Percentiles rank a stretch among this genome's conserved stretches.
Evolutionary conservation across 1,284 basidiomycete species (phyloP).

Genomic region (Naganishia albida): DNA sequence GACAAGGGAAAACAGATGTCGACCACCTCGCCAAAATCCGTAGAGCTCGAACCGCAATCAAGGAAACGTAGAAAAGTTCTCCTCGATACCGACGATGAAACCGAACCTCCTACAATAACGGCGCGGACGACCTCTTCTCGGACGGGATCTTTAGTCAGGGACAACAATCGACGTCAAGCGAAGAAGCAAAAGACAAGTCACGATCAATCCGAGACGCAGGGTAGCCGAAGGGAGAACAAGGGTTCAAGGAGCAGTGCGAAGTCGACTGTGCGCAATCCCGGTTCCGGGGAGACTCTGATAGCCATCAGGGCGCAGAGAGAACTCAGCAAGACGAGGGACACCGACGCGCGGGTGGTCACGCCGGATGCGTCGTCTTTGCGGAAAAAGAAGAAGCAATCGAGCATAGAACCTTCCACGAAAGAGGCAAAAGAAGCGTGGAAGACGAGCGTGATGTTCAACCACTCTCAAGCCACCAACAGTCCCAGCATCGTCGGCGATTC

Average conservation of each 20-base stretch:
- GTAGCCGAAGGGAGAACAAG: not conserved
- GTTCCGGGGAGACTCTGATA: no score
- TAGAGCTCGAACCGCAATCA: not conserved
- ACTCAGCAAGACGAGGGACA: no score
- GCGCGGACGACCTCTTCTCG: not conserved
- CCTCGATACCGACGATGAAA: not conserved
- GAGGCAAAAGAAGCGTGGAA: not conserved
- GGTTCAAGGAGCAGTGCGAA: not conserved
- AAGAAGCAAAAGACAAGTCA: not conserved
- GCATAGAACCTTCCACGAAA: no score
- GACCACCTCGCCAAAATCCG: not conserved
- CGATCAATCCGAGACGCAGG: not conserved
- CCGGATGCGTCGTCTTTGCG: not conserved
- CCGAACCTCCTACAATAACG: not conserved
- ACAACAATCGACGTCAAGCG: not conserved
- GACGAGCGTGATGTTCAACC: not conserved
- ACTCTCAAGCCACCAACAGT: not conserved
- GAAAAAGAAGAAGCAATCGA: not conserved
- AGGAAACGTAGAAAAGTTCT: not conserved
- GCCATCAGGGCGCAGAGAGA: no score
- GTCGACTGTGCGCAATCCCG: no score
- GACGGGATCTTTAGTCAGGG: not conserved
- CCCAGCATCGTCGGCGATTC: slow-evolving; percentile 21
- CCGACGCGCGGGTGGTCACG: not conserved
- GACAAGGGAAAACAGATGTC: not conserved